Conservation (phyloP, 2,329 filamentous ascomycete genomes). For the Aspergillus phoenicis region DNA sequence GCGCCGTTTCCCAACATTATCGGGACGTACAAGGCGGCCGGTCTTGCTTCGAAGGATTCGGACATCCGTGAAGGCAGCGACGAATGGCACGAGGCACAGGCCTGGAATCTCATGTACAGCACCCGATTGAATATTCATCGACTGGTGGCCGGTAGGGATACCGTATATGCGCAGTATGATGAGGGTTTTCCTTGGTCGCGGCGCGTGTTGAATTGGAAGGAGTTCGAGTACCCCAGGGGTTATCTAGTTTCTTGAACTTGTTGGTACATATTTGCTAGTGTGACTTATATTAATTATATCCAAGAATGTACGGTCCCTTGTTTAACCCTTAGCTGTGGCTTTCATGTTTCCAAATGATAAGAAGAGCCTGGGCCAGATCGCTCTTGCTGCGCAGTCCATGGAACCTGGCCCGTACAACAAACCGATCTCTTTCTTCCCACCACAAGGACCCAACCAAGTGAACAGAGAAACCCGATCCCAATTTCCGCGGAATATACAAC, state of each 20-base stretch:
- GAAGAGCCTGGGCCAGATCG: background rate
- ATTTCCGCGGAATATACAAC: background rate
- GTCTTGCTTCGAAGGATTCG: conserved; percentile 32
- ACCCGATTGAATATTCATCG: conserved; percentile 29
- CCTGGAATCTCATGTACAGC: conserved; percentile 30
- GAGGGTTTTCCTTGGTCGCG: conserved; percentile 25
- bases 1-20: conserved; percentile 52
- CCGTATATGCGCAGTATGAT: conserved; percentile 25
- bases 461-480: background rate
- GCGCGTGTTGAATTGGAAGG: conserved; percentile 17
- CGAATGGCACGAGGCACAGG: conserved; percentile 19
- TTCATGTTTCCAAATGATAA: background rate
- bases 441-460: too few relatives aligned
- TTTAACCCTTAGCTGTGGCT: background rate
- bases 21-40: conserved; percentile 49
- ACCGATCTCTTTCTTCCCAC: too few relatives aligned
- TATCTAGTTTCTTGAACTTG: conserved; percentile 18
- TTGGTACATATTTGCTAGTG: background rate
- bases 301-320: background rate
- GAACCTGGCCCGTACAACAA: too few relatives aligned
- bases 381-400: too few relatives aligned
- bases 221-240: conserved; percentile 26
- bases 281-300: background rate
- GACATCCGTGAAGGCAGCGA: conserved; percentile 30
- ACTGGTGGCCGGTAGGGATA: conserved; percentile 23